Base-by-base conservation (phyloP, 2,329 filamentous ascomycete species). In the Graphiopsis chlorocephala region DNA sequence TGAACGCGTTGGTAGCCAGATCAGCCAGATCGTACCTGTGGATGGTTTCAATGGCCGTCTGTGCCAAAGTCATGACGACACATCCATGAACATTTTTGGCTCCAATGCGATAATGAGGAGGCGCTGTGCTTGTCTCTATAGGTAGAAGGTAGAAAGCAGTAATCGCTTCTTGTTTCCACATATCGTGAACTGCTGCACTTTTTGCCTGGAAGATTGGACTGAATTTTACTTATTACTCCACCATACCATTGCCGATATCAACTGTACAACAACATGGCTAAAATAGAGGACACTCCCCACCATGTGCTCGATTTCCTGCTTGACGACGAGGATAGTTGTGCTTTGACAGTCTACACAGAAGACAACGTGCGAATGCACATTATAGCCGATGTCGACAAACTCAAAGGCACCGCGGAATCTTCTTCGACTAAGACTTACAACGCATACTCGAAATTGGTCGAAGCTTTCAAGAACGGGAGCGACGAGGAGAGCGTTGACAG, bases 361-460 rank as follows among this genome's bases (percentile, higher is more conserved):
- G 70, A 74, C 61, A 68, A 71, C n/a, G 64, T 70, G 7, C 70
- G 74, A 10, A 75, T 74, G 28, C 75, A 77, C 66, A 66, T 75
- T 53, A 72, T 74, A 48, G 72, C 72, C n/a, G 72, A 76, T 17
- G 63, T 66, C 2, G 63, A 67, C 20, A 65, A 70, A 15, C 63
- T 75, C 14, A 57, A 70, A 50, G 67, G 67, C 63, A 58, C 68
- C 26, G 64, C 65, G 3, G 69, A 69, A 17, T 63, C 67, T 10
- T 64, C 67, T 4, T 69, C 68, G 50, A 66, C 66, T 47, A 67
- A 68, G 5, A 56, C 68, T 20, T 66, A 67, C 28, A 42, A 68
- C 31, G 60, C 71, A 28, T 75, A 74, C 55, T 61, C 67, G 7
- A 63, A 66, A 25, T 65, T 75, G 15, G 56, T 76, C 50, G 58